Evolutionary conservation across 331 rosid genomes (phyloP).

Genomic region (Quercus tomentella): DNA sequence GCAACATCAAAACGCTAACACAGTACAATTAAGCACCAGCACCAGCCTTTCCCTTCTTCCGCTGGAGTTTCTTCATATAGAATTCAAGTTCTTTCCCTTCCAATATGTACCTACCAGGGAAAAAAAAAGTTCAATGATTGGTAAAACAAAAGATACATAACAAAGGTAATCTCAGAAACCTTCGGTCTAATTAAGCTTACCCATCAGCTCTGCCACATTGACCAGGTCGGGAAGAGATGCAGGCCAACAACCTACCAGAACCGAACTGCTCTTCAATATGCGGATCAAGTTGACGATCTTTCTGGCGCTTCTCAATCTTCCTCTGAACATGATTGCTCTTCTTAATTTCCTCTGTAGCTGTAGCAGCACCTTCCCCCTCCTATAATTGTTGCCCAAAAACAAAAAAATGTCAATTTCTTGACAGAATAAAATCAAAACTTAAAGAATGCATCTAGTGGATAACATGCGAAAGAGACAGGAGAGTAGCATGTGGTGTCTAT

Average conservation of each 20-base stretch:
- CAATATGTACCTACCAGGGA: slow-evolving; percentile 32
- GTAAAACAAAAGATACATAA: not conserved
- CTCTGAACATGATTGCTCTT: slow-evolving; percentile 46
- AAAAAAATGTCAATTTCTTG: not conserved
- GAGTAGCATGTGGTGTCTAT: no score
- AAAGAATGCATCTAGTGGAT: no score
- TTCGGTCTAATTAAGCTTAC: slow-evolving; percentile 3
- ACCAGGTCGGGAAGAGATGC: slow-evolving; percentile 51
- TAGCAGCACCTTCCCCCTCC: slow-evolving; percentile 32
- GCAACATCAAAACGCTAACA: not conserved
- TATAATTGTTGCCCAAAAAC: not conserved
- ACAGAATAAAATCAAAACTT: not conserved
- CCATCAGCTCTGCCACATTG: slow-evolving; percentile 53
- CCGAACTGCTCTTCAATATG: slow-evolving; percentile 56
- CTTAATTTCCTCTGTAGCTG: slow-evolving; percentile 31
- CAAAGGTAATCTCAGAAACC: not conserved
- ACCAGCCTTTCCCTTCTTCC: slow-evolving; percentile 43
- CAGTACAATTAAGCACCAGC: slow-evolving; percentile 20
- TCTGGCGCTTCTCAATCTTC: slow-evolving; percentile 40
- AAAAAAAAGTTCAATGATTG: not conserved
- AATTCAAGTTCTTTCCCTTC: slow-evolving; percentile 57
- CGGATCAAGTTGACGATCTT: slow-evolving; percentile 33
- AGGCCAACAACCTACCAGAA: slow-evolving; percentile 43
- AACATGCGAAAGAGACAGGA: no score
- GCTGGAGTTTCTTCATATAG: slow-evolving; percentile 48